Base-by-base conservation (phyloP, 1,284 basidiomycete genomes). In the Ceratobasidium sp. region DNA sequence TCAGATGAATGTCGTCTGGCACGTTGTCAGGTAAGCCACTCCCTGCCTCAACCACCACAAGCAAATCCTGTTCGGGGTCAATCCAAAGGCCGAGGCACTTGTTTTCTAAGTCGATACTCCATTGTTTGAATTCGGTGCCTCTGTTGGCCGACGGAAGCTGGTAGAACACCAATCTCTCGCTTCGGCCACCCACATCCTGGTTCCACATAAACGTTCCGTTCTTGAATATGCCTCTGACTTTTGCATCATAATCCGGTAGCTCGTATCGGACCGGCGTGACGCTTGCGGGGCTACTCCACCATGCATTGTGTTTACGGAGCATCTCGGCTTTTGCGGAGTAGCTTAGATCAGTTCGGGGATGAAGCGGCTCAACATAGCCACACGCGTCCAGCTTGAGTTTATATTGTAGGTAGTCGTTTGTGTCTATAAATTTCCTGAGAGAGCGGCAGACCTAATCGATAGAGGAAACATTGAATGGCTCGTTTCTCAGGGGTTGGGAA, bases 121-220 rank as follows among this genome's bases (percentile, higher is more conserved):
- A 50, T n/a, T 44, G 50, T 14, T 38, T 35, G 30, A 50, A 38
- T 20, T 14, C 67, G n/a, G 67, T 67, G 14, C 67, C 67, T 14
- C 52, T 46, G 33, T 69, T 69, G 1, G 20, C 27, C 2, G 67
- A 69, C 12, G 67, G 67, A 54, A 69, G 46, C 48, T 69, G 67
- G 54, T 55, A 54, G 67, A 69, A 69, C 20, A 38, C 1, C 3
- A 67, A n/a, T 7, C 33, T 6, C 14, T 35, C 30, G 23, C n/a
- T 3, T 27, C 4, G 7, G n/a, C 35, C 33, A 12, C 6, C 4
- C 33, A 10, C 35, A 27, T 14, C 18, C 33, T 60, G 57, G 14
- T 60, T 16, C 35, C 33, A 35, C 33, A 35, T 35, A 3, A 60
- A 35, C 14, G 33, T 35, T 4, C 64, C 64, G 2, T 66, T 50